Conservation (phyloP, 176 grass and related monocot species). For the Juncus effusus region DNA sequence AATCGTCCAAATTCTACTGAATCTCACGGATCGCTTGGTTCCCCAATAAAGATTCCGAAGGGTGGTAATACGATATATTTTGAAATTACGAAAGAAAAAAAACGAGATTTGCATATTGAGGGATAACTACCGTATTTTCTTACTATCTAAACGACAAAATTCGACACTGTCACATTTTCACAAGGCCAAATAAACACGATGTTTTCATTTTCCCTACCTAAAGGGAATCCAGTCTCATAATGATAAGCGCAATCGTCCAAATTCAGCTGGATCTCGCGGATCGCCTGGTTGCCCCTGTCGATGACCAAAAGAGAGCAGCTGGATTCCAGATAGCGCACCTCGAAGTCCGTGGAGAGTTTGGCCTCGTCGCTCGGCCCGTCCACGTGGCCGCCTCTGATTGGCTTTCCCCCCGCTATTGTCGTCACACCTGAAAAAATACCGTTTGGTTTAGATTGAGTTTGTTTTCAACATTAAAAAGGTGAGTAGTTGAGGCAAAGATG, state of each 20-base stretch:
- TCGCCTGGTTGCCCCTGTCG: conserved; percentile 92
- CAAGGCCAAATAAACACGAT: neutral
- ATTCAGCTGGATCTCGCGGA: conserved; percentile 82
- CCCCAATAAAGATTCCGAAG: conserved; percentile 17
- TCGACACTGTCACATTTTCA: neutral
- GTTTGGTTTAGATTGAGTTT: neutral
- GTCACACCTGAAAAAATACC: conserved; percentile 65
- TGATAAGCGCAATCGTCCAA: conserved; percentile 72
- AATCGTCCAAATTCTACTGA: neutral
- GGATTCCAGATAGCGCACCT: conserved; percentile 65
- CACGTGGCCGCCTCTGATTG: conserved; percentile 59
- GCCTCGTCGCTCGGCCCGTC: conserved; percentile 88
- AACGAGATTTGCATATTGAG: too few species aligned
- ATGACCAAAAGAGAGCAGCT: conserved; percentile 94
- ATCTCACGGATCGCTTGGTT: conserved; percentile 95
- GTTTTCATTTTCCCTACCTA: conserved; percentile 44
- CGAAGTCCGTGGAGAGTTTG: conserved; percentile 96
- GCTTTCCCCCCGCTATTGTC: conserved; percentile 91
- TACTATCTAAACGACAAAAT: neutral
- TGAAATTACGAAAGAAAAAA: too few species aligned
- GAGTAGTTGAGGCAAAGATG: too few species aligned
- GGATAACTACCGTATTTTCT: too few species aligned
- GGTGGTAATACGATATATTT: too few species aligned
- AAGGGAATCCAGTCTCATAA: conserved; percentile 78
- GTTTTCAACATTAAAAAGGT: too few species aligned